Conservation (phyloP, 345 rosid species). For the Eucalyptus dawsonii region DNA sequence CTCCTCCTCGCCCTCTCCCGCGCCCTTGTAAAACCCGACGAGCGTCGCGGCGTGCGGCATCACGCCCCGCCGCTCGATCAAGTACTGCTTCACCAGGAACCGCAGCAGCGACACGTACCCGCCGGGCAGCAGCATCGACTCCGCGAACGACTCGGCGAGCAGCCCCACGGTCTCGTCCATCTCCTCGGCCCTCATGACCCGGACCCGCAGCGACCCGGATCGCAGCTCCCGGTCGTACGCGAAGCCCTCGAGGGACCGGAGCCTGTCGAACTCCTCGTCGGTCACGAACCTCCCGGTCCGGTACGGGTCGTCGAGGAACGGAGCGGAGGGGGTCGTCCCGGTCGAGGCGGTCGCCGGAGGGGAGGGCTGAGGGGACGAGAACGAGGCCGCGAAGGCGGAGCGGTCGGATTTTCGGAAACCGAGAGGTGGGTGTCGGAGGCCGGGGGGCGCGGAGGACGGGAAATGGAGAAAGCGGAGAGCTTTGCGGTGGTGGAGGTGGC, state of each 20-base stretch:
- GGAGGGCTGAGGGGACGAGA: constrained; percentile 6
- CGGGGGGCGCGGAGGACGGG: constrained; percentile 11
- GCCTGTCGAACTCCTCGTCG: constrained; percentile 65
- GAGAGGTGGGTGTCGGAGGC: not conserved
- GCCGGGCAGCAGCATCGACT: constrained; percentile 62
- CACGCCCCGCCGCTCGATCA: constrained; percentile 56
- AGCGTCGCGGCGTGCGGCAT: constrained; percentile 83
- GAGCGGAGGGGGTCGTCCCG: constrained; percentile 1
- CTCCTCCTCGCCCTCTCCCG: constrained; percentile 21
- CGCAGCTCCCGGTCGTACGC: constrained; percentile 33
- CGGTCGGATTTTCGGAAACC: not conserved
- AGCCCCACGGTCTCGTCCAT: constrained; percentile 58
- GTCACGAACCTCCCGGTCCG: constrained; percentile 42
- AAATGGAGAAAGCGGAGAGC: not conserved
- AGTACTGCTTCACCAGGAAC: constrained; percentile 75
- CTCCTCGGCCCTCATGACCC: constrained; percentile 67
- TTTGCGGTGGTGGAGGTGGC: not conserved
- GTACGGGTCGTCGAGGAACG: constrained; percentile 48
- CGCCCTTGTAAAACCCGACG: constrained; percentile 47
- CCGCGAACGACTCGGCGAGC: constrained; percentile 74
- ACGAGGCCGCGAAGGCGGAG: constrained; percentile 18
- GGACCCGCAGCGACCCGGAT: constrained; percentile 54
- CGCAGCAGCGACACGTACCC: constrained; percentile 53
- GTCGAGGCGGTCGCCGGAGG: constrained; percentile 22
- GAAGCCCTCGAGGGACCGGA: constrained; percentile 51